Evolutionary conservation across 192 early-diverging fungal species (phyloP), one percentile per base, ranked within the genome.

Genomic region (Coemansia sp.): DNA sequence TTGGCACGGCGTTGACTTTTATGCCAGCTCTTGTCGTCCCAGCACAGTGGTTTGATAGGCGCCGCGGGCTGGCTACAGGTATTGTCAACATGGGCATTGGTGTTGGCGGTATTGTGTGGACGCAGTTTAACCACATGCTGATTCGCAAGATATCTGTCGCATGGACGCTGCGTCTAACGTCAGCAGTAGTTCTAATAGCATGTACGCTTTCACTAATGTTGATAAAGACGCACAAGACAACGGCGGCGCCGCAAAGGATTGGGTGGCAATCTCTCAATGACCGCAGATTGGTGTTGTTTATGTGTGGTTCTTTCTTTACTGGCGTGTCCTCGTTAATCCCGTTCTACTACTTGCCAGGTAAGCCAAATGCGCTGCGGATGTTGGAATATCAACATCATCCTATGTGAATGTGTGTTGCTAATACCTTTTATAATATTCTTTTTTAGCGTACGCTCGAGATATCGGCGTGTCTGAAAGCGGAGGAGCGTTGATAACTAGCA

Each of bases 101-200:
- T 15, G 63, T 90, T 44, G 91, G 91, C 37, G 90, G 89, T 1
- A 68, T 92, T 8, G 76, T 83, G 18, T 72, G 89, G 59, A 74
- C 84, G 1, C 82, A 83, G n/a, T 68, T 90, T 21, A 80, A 81
- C 57, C 83, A 81, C 22, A 29, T 66, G 26, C 74, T 91, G 11
- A 77, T 91, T 26, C 68, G 72, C 22, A 58, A 39, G 7, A 37
- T 87, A 12, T 90, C 86, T 1, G 67, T 80, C 18, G 39, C 56
- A 4, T 88, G 87, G 86, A 80, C 84, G 29, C 66, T 93, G 19
- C 83, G 90, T 1, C 65, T 89, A 9, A 82, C 83, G 22, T 81
- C 82, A 3, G 66, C 84, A 14, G 65, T 81, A 27, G 68, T 71
- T 18, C 37, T 81, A 18, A 36, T 48, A n/a, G 48, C 68, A 21